These are phyloP conservation scores for Fomitopsis pulvina DNA, from an alignment of 768 basidiomycete genomes.

Conservation along the genomic window DNA sequence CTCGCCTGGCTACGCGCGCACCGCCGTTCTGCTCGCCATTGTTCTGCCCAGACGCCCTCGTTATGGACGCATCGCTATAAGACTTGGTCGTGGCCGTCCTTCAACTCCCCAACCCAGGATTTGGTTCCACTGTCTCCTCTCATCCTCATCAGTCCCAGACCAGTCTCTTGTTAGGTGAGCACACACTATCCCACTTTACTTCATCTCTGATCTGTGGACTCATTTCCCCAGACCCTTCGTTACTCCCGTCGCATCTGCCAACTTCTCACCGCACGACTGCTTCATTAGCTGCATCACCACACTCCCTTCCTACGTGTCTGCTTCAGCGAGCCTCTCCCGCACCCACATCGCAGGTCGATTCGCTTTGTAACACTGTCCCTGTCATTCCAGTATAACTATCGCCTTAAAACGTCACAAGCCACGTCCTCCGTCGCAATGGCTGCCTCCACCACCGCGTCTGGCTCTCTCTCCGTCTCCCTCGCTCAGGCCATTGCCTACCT, in stretches of 20 bases:
- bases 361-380: slow-evolving; percentile 20
- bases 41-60: slow-evolving; percentile 18
- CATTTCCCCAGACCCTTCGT: slow-evolving; percentile 15
- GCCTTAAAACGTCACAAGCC: slow-evolving; percentile 1
- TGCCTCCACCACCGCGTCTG: slow-evolving; percentile 26
- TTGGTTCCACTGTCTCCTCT: slow-evolving; percentile 18
- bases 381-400: slow-evolving; percentile 16
- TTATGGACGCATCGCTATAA: slow-evolving; percentile 22
- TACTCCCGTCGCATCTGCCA: slow-evolving; percentile 10
- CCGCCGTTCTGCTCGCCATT: slow-evolving; percentile 18
- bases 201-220: not conserved
- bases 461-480: slow-evolving; percentile 55
- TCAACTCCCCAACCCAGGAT: slow-evolving; percentile 24
- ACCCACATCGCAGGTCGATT: slow-evolving; percentile 62
- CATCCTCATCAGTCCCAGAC: slow-evolving; percentile 18
- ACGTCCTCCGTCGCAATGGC: slow-evolving; percentile 20
- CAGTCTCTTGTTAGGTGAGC: slow-evolving; percentile 25
- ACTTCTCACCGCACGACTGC: slow-evolving; percentile 21
- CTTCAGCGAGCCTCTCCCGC: slow-evolving; percentile 31
- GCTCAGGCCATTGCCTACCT: slow-evolving; percentile 71
- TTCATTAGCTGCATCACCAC: slow-evolving; percentile 17
- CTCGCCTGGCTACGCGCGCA: slow-evolving; percentile 19
- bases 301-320: slow-evolving; percentile 20
- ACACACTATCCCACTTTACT: not conserved
- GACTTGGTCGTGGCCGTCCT: slow-evolving; percentile 11